Percentiles rank a stretch among this genome's conserved stretches.
phyloP scores from a whole-genome alignment of 352 stramenopile genomes.

The Globisporangium echinulatum region DNA sequence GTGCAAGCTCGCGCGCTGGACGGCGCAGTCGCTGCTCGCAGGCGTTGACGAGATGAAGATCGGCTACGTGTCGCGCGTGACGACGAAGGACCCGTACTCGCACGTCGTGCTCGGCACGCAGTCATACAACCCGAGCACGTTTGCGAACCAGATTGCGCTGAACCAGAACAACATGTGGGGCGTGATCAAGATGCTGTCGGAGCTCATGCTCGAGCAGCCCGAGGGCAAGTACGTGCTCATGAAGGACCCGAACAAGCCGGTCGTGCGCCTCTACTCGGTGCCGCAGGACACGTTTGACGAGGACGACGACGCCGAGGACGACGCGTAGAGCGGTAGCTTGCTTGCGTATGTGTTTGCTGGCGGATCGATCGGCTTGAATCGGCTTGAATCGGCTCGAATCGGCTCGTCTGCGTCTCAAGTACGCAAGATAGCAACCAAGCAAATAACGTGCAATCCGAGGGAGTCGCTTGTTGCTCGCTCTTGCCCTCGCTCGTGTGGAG shows the following conservation, averaged over 20 bases:
- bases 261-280: slow-evolving; percentile 96
- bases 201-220: slow-evolving; percentile 91
- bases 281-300: slow-evolving; percentile 95
- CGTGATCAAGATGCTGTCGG: slow-evolving; percentile 91
- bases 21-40: slow-evolving; percentile 92
- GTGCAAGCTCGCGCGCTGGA: slow-evolving; percentile 98
- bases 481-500: no score
- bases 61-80: slow-evolving; percentile 93
- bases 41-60: slow-evolving; percentile 98
- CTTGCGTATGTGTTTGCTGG: background rate
- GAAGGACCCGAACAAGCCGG: slow-evolving; percentile 97
- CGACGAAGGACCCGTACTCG: slow-evolving; percentile 93
- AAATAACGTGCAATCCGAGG: no score
- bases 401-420: no score
- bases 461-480: no score
- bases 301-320: slow-evolving; percentile 71
- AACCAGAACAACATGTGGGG: slow-evolving; percentile 99
- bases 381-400: no score
- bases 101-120: slow-evolving; percentile 95
- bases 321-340: slow-evolving; percentile 18
- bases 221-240: slow-evolving; percentile 99
- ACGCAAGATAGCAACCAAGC: no score
- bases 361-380: background rate
- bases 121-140: slow-evolving; percentile 95
- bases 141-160: slow-evolving; percentile 96